These are phyloP conservation scores for Starmerella vitae DNA, from an alignment of 805 yeast species.

Conservation along the genomic window DNA sequence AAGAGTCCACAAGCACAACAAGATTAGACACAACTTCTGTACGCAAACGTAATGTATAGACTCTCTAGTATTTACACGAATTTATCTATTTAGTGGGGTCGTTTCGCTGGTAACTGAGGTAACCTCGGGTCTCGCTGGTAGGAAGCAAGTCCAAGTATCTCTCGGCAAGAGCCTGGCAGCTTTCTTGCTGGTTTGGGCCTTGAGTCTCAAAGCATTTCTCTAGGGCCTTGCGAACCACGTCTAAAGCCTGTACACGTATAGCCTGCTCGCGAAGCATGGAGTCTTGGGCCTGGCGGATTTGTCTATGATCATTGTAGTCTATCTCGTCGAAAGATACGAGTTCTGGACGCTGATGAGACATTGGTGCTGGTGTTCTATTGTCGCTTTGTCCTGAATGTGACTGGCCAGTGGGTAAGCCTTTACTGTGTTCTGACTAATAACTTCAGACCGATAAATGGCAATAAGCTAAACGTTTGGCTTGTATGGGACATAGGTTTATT, in stretches of 20 bases:
- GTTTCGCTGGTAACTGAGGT: conserved; percentile 75
- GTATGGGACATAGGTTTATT: too few relatives aligned
- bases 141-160: conserved; percentile 64
- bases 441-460: too few relatives aligned
- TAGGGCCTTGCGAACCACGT: conserved; percentile 57
- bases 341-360: conserved; percentile 37
- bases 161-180: conserved; percentile 61
- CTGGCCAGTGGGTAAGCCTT: neutral
- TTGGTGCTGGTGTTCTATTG: conserved; percentile 1
- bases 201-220: conserved; percentile 51
- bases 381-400: neutral
- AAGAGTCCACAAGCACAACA: too few relatives aligned
- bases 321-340: conserved; percentile 73
- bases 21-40: too few relatives aligned
- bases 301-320: conserved; percentile 52
- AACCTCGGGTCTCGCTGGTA: conserved; percentile 53
- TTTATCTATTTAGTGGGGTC: conserved; percentile 54
- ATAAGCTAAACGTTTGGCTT: too few relatives aligned
- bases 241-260: conserved; percentile 54
- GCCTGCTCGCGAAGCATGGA: conserved; percentile 70
- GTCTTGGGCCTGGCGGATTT: conserved; percentile 59
- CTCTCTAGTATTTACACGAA: too few relatives aligned
- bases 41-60: too few relatives aligned
- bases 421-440: too few relatives aligned
- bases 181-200: conserved; percentile 60